These are phyloP conservation scores for Penicillium sp. DNA, from an alignment of 2,329 filamentous ascomycete species.

Conservation along the genomic window DNA sequence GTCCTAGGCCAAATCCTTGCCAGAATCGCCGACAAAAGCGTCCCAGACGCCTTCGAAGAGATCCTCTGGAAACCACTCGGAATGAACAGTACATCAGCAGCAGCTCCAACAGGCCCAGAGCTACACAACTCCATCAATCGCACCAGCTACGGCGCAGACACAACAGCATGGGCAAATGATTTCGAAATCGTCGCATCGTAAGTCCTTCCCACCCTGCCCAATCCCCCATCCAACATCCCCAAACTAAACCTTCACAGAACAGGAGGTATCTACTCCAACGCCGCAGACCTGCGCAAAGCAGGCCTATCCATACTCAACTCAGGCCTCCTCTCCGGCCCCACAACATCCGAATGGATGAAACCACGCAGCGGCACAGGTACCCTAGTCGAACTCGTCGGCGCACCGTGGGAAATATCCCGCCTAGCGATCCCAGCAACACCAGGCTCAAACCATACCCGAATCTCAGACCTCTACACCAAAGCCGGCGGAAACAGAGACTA, in stretches of 20 bases:
- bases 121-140: conserved; percentile 6
- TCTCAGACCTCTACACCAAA: conserved; percentile 16
- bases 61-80: conserved; percentile 5
- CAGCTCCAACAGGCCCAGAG: not conserved
- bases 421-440: conserved; percentile 9
- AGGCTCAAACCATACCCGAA: conserved; percentile 12
- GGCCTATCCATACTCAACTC: conserved; percentile 15
- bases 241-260: not conserved
- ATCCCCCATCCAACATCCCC: no score
- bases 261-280: conserved; percentile 8
- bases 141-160: not conserved
- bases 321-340: conserved; percentile 6
- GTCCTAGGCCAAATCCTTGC: conserved; percentile 10
- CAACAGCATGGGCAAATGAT: not conserved
- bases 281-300: conserved; percentile 7
- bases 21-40: conserved; percentile 1
- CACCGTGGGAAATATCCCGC: conserved; percentile 14
- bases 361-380: conserved; percentile 11
- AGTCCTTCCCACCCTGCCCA: not conserved
- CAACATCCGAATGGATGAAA: conserved; percentile 16
- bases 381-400: conserved; percentile 15
- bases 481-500: conserved; percentile 12
- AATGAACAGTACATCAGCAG: conserved; percentile 2
- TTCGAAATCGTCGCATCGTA: conserved; percentile 6
- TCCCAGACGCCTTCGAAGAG: not conserved